Percentiles rank a stretch among this genome's conserved stretches.
Evolutionary conservation across 2,329 filamentous ascomycete species (phyloP).

Genomic region (Exophiala dermatitidis): DNA sequence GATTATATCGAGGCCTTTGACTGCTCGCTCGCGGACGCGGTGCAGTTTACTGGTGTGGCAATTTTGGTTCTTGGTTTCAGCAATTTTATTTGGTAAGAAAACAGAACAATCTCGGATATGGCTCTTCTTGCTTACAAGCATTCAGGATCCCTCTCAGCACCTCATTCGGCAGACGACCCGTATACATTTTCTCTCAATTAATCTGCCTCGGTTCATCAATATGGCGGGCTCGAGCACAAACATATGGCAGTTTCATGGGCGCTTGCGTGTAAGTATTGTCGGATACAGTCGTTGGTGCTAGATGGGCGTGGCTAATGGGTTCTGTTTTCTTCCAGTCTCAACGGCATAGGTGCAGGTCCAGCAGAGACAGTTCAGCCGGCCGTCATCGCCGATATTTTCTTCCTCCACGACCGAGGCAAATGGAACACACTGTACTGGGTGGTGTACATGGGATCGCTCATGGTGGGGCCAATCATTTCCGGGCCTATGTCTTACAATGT

Average conservation of each 20-base stretch:
- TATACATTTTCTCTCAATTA: conserved; percentile 46
- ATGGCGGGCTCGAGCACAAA: conserved; percentile 52
- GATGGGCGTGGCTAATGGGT: no score
- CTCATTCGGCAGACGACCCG: conserved; percentile 49
- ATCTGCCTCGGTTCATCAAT: conserved; percentile 49
- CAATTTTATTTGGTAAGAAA: conserved; percentile 51
- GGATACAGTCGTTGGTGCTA: no score
- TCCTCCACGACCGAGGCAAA: conserved; percentile 57
- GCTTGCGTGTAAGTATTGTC: conserved; percentile 40
- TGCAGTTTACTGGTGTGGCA: conserved; percentile 51
- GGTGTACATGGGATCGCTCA: conserved; percentile 56
- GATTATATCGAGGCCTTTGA: conserved; percentile 51
- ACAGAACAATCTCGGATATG: conserved; percentile 3
- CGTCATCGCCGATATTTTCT: conserved; percentile 59
- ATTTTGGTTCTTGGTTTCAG: conserved; percentile 54
- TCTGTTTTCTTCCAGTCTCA: conserved; percentile 34
- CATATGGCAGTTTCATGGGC: conserved; percentile 58
- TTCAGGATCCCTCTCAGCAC: conserved; percentile 49
- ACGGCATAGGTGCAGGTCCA: conserved; percentile 56
- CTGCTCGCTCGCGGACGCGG: conserved; percentile 46
- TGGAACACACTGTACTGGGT: conserved; percentile 58
- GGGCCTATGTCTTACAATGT: conserved; percentile 54
- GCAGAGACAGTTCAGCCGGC: conserved; percentile 56
- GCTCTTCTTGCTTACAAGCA: background rate
- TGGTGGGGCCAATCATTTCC: conserved; percentile 54